Conservation (phyloP, 140 eudicot genomes). For the Ambrosia hybrid region DNA sequence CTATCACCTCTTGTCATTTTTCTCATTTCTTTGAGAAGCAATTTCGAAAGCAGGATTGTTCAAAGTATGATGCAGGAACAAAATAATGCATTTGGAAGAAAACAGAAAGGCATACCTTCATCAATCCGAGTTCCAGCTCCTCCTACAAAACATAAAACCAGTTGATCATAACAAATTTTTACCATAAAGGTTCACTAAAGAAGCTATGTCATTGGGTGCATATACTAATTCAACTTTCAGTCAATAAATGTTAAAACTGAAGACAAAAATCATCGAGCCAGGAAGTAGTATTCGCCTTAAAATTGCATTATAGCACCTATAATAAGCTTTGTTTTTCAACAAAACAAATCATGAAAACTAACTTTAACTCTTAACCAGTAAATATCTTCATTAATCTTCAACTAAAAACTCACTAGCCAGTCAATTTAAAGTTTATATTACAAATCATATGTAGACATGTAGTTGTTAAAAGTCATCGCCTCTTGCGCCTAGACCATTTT, state of each 20-base stretch:
- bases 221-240: slow-evolving; percentile 7
- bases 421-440: neutral
- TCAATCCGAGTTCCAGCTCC: slow-evolving; percentile 78
- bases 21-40: slow-evolving; percentile 1
- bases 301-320: neutral
- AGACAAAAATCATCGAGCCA: neutral
- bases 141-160: slow-evolving; percentile 46
- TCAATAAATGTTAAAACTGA: neutral
- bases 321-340: slow-evolving; percentile 2
- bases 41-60: slow-evolving; percentile 5
- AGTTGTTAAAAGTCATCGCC: too few species aligned
- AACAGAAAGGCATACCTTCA: slow-evolving; percentile 42
- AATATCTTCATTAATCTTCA: slow-evolving; percentile 7
- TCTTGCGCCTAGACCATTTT: too few species aligned
- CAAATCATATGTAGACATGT: neutral
- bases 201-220: slow-evolving; percentile 8
- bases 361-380: slow-evolving; percentile 2
- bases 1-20: slow-evolving; percentile 4
- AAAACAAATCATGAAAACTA: slow-evolving; percentile 5
- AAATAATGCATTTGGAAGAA: neutral
- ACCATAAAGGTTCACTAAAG: slow-evolving; percentile 3
- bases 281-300: slow-evolving; percentile 8
- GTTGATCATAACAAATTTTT: neutral
- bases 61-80: slow-evolving; percentile 8
- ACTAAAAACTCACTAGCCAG: neutral